Percentiles rank a stretch among this genome's conserved stretches.
Evolutionary conservation across 257 asterid genomes (phyloP).

Genomic region (Nemophila menziesii): DNA sequence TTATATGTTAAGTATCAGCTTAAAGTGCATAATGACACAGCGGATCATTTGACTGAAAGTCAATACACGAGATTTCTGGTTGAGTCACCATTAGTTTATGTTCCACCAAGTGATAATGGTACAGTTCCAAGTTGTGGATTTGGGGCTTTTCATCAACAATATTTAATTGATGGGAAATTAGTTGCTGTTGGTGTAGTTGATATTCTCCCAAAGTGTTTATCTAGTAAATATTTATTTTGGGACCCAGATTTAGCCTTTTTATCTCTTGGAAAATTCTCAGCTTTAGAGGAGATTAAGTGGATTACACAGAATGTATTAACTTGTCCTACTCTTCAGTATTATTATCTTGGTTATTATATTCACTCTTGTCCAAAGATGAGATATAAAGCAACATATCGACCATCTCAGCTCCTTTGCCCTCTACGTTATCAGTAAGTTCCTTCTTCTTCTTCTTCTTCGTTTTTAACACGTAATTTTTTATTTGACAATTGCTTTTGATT

Average conservation of each 20-base stretch:
- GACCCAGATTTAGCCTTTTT: constrained; percentile 85
- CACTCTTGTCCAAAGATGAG: constrained; percentile 97
- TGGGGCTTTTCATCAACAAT: constrained; percentile 99
- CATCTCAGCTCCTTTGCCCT: constrained; percentile 98
- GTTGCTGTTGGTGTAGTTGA: constrained; percentile 94
- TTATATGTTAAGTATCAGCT: constrained; percentile 81
- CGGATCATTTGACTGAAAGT: constrained; percentile 65
- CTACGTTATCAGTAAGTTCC: constrained; percentile 75
- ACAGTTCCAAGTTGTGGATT: constrained; percentile 77
- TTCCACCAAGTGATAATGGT: constrained; percentile 44
- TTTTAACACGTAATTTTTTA: no score
- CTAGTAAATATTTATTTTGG: constrained; percentile 98
- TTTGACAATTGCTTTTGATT: no score
- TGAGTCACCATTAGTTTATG: constrained; percentile 68
- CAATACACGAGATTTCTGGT: constrained; percentile 80
- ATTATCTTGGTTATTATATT: constrained; percentile 96
- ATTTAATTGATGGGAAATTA: constrained; percentile 72
- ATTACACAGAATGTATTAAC: constrained; percentile 53
- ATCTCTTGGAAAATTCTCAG: constrained; percentile 89
- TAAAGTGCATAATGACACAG: constrained; percentile 75
- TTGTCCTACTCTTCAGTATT: constrained; percentile 83
- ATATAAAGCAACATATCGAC: constrained; percentile 87
- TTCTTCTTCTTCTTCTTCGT: no score
- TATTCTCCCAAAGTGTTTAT: constrained; percentile 84
- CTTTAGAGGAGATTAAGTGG: constrained; percentile 81